Evolutionary conservation across 192 early-diverging fungal genomes (phyloP).

Genomic region (Coemansia sp.): DNA sequence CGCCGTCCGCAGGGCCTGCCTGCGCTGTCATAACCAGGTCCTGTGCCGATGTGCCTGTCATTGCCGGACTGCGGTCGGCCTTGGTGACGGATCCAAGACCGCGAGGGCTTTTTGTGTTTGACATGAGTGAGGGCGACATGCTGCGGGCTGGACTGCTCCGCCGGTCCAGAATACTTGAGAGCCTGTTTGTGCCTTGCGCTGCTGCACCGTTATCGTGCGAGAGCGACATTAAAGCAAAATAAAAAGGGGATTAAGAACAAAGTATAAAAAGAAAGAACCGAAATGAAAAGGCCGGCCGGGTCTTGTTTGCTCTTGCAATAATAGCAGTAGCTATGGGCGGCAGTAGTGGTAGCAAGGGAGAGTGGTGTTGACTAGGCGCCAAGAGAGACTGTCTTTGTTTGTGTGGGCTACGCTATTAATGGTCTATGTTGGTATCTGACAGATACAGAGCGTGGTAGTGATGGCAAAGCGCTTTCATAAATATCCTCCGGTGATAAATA

Average conservation of each 20-base stretch:
- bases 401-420: not conserved
- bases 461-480: not conserved
- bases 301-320: not conserved
- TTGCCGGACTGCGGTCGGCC: not conserved
- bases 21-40: not conserved
- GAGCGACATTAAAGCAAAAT: constrained; percentile 7
- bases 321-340: not conserved
- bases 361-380: not conserved
- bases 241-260: not conserved
- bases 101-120: not conserved
- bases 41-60: not conserved
- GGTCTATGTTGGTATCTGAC: not conserved
- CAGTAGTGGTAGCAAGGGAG: not conserved
- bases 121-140: not conserved
- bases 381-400: not conserved
- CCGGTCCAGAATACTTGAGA: constrained; percentile 11
- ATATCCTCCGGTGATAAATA: not conserved
- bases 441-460: not conserved
- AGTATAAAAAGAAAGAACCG: not conserved
- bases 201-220: constrained; percentile 10
- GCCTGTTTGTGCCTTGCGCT: constrained; percentile 1
- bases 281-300: not conserved
- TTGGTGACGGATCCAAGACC: not conserved
- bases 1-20: not conserved
- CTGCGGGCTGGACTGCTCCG: constrained; percentile 1